These are phyloP conservation scores for Camellia sinensis DNA, from an alignment of 148 eudicot species.

Conservation along the genomic window DNA sequence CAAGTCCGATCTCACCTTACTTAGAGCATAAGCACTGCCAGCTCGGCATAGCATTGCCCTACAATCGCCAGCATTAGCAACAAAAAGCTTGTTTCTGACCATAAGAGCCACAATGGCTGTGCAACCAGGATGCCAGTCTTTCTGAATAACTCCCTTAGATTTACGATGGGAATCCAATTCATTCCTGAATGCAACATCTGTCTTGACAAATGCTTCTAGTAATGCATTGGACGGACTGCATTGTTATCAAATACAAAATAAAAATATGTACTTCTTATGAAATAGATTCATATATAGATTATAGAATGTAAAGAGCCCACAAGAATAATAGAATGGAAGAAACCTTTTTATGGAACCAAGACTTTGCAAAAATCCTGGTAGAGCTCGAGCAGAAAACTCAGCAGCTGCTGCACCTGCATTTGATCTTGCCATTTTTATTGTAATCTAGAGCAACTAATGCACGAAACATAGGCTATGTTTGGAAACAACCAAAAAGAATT, in stretches of 20 bases:
- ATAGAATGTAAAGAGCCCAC: background rate
- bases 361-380: constrained; percentile 60
- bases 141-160: constrained; percentile 54
- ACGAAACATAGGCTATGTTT: background rate
- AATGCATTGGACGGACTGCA: constrained; percentile 74
- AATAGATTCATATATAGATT: background rate
- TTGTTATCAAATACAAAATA: background rate
- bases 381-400: constrained; percentile 82
- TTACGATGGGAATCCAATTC: constrained; percentile 48
- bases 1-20: constrained; percentile 57
- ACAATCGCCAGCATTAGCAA: constrained; percentile 97
- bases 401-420: constrained; percentile 94
- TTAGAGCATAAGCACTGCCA: constrained; percentile 60
- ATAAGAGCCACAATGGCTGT: constrained; percentile 82
- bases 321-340: constrained; percentile 1
- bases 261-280: background rate
- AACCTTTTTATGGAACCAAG: constrained; percentile 52
- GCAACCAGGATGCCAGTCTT: constrained; percentile 95
- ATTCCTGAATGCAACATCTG: constrained; percentile 75
- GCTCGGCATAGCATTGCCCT: constrained; percentile 79
- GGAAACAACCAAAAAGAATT: background rate
- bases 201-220: constrained; percentile 60
- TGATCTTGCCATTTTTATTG: constrained; percentile 11
- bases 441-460: background rate
- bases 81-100: constrained; percentile 57